Evolutionary conservation across 1,284 basidiomycete species (phyloP).

Genomic region (Cryptococcus amylolentus): DNA sequence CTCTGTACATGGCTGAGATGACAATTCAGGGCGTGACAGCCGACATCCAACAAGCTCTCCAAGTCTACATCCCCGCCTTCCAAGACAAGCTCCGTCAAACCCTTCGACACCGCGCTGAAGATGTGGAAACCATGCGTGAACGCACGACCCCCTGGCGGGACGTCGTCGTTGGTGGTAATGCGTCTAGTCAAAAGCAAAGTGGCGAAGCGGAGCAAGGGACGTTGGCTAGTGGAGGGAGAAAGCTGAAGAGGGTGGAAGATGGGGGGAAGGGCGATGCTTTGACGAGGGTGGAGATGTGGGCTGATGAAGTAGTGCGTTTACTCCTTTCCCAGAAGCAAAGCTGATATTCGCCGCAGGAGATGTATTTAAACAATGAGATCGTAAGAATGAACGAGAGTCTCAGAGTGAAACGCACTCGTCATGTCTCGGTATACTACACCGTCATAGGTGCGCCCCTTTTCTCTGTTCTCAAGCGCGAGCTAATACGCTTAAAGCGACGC

Average conservation of each 20-base stretch:
- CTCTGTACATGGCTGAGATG: not conserved
- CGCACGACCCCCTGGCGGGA: slow-evolving; percentile 38
- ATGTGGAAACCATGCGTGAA: slow-evolving; percentile 36
- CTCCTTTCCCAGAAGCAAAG: not conserved
- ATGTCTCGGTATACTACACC: not conserved
- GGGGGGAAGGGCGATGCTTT: slow-evolving; percentile 29
- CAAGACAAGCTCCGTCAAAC: slow-evolving; percentile 20
- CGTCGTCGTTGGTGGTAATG: slow-evolving; percentile 15
- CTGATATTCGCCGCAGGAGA: slow-evolving; percentile 13
- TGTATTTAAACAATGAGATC: slow-evolving; percentile 27
- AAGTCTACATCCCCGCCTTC: slow-evolving; percentile 15
- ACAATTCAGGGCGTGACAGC: slow-evolving; percentile 9
- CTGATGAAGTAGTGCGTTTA: slow-evolving; percentile 35
- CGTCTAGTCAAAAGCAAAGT: not conserved
- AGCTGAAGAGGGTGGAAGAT: slow-evolving; percentile 25
- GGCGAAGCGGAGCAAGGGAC: not conserved
- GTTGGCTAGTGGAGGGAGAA: slow-evolving; percentile 7
- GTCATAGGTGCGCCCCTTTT: not conserved
- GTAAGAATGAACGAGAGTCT: slow-evolving; percentile 1
- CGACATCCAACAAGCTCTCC: slow-evolving; percentile 17
- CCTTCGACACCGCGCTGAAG: slow-evolving; percentile 17
- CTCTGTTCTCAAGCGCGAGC: not conserved
- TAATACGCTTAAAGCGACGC: not conserved
- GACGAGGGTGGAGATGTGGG: slow-evolving; percentile 35
- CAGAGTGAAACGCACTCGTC: not conserved